These are phyloP conservation scores for Lolium multiflorum DNA, from an alignment of 176 grass and related monocot species.

Conservation along the genomic window DNA sequence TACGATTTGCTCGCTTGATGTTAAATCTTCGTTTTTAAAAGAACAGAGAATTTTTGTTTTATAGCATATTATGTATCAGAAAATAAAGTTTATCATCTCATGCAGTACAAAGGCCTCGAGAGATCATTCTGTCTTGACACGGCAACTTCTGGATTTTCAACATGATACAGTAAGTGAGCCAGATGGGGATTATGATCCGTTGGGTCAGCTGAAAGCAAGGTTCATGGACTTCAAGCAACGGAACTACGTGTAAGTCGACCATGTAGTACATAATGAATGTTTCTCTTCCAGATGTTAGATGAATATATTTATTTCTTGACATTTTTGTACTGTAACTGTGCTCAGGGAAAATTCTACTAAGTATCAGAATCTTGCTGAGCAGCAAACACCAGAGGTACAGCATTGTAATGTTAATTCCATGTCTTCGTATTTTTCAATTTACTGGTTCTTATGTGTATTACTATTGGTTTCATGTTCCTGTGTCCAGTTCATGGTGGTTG, in stretches of 20 bases:
- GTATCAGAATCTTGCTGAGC: slow-evolving; percentile 72
- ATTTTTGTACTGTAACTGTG: slow-evolving; percentile 29
- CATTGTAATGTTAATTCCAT: background rate
- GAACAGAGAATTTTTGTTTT: too few species aligned
- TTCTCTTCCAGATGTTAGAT: slow-evolving; percentile 25
- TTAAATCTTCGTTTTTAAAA: too few species aligned
- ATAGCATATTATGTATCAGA: slow-evolving; percentile 18
- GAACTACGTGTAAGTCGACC: slow-evolving; percentile 76
- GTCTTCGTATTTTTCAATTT: background rate
- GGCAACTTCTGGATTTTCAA: slow-evolving; percentile 54
- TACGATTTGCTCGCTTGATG: too few species aligned
- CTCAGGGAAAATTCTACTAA: slow-evolving; percentile 61
- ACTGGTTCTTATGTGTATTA: slow-evolving; percentile 1
- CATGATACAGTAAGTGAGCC: slow-evolving; percentile 41
- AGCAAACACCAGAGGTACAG: slow-evolving; percentile 84
- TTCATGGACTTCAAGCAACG: slow-evolving; percentile 77
- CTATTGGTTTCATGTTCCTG: slow-evolving; percentile 44
- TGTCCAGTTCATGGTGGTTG: slow-evolving; percentile 92
- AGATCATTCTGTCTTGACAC: slow-evolving; percentile 61
- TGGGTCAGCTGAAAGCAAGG: slow-evolving; percentile 71
- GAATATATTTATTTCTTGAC: slow-evolving; percentile 28
- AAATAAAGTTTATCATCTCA: slow-evolving; percentile 17
- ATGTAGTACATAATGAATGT: slow-evolving; percentile 21
- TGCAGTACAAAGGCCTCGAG: slow-evolving; percentile 48
- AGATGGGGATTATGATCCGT: slow-evolving; percentile 57